Base-by-base conservation (phyloP, 2,329 filamentous ascomycete species). In the Pseudogymnoascus sp. region DNA sequence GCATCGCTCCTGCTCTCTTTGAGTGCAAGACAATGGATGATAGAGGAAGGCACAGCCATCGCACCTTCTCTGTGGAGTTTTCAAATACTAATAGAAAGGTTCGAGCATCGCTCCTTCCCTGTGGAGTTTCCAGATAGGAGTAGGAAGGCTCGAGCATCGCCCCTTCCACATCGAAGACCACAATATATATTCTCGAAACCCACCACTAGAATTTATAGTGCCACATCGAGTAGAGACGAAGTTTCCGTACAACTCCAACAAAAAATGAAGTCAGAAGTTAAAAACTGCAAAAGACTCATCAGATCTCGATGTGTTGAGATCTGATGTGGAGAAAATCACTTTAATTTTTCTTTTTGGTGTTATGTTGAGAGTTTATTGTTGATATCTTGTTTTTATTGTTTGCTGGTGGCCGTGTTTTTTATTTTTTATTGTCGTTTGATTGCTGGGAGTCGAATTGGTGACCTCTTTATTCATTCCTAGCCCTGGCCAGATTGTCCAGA, bases 331-430 rank as follows among this genome's bases (percentile, higher is more conserved):
- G 46, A 56, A 56, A 56, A 33, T 56, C 46, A 31, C 26, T 56
- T 56, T 56, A 26, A 56, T 56, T 56, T 56, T 56, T 19, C 46
- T 56, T 56, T 56, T 31, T 56, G 42, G 21, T 46, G 46, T 31
- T 11, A 31, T 53, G 7, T 19, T 19, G 42, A 46, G 15, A n/a
- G n/a, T 26, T 26, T 15, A 13, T 26, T 6, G 40, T 21, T 21
- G 9, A 9, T 40, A 17, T 17, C 15, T 40, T 19, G 37, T 5
- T 26, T n/a, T n/a, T n/a, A n/a, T n/a, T n/a, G n/a, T n/a, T n/a
- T n/a, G n/a, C n/a, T n/a, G n/a, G n/a, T n/a, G n/a, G 23, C 5
- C 23, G 10, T 11, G 10, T 13, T 4, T 35, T 5, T 35, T 35
- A 15, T 35, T 13, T 11, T 35, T 35, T 35, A 15, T 35, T 15